Evolutionary conservation across 441 rosid genomes (phyloP), one percentile per base, ranked within the genome.

Genomic region (Erodium trifolium): DNA sequence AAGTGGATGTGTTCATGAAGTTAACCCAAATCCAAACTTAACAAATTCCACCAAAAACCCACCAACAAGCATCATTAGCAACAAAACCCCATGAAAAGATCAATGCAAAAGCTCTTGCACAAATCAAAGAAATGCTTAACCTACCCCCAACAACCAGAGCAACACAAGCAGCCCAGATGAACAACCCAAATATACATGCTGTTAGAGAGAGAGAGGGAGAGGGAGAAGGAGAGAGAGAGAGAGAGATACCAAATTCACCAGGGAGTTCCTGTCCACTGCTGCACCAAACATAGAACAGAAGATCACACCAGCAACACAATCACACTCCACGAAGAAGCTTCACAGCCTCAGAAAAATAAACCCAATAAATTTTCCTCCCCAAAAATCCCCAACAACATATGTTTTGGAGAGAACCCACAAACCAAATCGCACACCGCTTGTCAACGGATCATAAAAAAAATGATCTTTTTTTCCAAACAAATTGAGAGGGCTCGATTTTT

Each of bases 261-360:
- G 73, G 82, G 74, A 79, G 77, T 79, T 78, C 63, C 11, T 1
- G 49, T 77, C 75, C 79, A 81, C 71, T 69, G 82, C 83, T 75
- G 77, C 70, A 73, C 82, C 78, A 79, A 83, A 78, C 82, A 81
- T 81, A 76, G 83, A 82, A 84, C 79, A 78, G 16, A 89, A 79
- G 89, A 92, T 88, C 94, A 90, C 94, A 90, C 80, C 80, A 85
- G 45, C 63, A 59, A 29, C 5, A 59, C 55, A 74, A 65, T 78
- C 71, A 70, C 85, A 75, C 75, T 55, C 63, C 66, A 68, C 70
- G 69, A 34, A 66, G 13, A 76, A 67, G 49, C 75, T 71, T 77
- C 75, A 76, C 81, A 72, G 80, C 92, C 94, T 85, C 86, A 84
- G 70, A 84, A 89, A 88, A 49, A 84, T 45, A n/a, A 47, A 37